A percentile compares a stretch with the other conserved stretches of the same genome.
phyloP scores from a whole-genome alignment of 768 basidiomycete species.

The Chalciporus pseudorubinellus region DNA sequence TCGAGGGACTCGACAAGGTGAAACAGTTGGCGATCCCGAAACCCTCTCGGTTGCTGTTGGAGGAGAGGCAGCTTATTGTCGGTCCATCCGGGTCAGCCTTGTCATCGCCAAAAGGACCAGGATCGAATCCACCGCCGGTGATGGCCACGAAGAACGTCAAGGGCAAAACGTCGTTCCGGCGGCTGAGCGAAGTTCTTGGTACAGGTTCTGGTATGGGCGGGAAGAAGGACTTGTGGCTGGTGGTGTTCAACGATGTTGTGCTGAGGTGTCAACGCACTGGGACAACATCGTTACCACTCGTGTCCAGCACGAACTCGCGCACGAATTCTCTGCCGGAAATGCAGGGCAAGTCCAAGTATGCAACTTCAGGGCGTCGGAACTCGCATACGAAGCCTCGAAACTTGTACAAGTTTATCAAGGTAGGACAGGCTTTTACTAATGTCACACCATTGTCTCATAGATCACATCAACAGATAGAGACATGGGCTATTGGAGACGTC shows the following conservation, averaged over 20 bases:
- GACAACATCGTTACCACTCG: conserved; percentile 79
- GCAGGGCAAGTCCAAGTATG: conserved; percentile 81
- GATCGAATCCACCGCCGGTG: conserved; percentile 36
- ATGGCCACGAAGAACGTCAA: conserved; percentile 55
- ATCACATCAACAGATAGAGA: conserved; percentile 65
- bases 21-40: conserved; percentile 91
- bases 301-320: conserved; percentile 61
- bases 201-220: conserved; percentile 52
- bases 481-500: conserved; percentile 79
- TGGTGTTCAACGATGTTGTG: conserved; percentile 94
- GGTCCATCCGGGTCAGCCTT: conserved; percentile 21
- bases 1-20: conserved; percentile 94
- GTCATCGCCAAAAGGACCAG: conserved; percentile 22
- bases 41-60: conserved; percentile 80
- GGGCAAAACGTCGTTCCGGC: conserved; percentile 84
- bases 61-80: conserved; percentile 61
- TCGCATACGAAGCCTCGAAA: conserved; percentile 83
- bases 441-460: conserved; percentile 1
- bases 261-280: conserved; percentile 89
- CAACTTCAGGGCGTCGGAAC: conserved; percentile 73
- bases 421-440: conserved; percentile 29
- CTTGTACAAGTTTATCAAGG: conserved; percentile 91
- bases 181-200: conserved; percentile 85
- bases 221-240: conserved; percentile 91
- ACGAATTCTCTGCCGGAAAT: conserved; percentile 81